Percentiles rank a stretch among this genome's conserved stretches.
These are phyloP conservation scores for Gossypium davidsonii DNA, from an alignment of 441 rosid species.

Conservation along the genomic window DNA sequence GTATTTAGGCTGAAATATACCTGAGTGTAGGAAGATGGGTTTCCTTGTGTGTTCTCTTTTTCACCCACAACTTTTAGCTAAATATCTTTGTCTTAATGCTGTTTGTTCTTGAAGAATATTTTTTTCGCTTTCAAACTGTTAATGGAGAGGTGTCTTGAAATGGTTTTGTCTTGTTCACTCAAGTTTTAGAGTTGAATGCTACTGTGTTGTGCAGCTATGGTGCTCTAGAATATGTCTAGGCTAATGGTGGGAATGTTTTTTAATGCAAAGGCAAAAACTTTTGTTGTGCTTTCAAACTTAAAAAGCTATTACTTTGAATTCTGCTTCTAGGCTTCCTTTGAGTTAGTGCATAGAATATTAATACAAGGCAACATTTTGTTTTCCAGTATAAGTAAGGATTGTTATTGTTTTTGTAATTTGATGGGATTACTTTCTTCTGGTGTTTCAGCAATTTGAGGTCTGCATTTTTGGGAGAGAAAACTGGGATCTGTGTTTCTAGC, in stretches of 20 bases:
- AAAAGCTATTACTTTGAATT: neutral
- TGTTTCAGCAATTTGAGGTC: constrained; percentile 60
- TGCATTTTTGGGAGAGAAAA: constrained; percentile 54
- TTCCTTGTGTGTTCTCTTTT: neutral
- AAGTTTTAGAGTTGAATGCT: neutral
- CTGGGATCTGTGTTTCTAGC: constrained; percentile 31
- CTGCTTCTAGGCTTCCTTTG: constrained; percentile 2
- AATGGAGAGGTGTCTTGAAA: neutral
- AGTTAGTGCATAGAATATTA: neutral
- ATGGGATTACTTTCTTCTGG: constrained; percentile 9
- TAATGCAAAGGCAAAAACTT: neutral
- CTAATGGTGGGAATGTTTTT: neutral
- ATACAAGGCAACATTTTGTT: neutral
- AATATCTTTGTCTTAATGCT: neutral
- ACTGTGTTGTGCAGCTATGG: neutral
- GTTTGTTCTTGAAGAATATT: neutral
- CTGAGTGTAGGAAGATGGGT: neutral
- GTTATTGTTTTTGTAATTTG: neutral
- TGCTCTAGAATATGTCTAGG: neutral
- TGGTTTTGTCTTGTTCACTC: neutral
- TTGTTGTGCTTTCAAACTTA: neutral
- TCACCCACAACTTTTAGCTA: neutral
- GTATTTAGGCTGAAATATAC: neutral
- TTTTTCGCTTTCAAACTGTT: neutral
- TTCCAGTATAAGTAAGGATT: no score